Evolutionary conservation across 495 filamentous ascomycete species (phyloP).

Genomic region (Lasiosphaeris hirsuta): DNA sequence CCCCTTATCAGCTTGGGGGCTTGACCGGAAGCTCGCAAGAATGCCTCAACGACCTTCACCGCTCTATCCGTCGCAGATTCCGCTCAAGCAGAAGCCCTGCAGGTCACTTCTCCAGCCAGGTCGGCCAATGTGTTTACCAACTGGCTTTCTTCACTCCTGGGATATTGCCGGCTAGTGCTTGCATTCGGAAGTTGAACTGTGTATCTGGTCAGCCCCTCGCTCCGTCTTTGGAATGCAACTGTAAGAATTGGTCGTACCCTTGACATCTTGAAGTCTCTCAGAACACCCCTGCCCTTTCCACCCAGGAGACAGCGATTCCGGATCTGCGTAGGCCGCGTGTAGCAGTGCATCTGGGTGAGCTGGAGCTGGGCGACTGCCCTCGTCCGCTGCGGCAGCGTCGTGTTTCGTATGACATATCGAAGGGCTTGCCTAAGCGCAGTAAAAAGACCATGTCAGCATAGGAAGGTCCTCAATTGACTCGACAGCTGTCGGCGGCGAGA

Average conservation of each 20-base stretch:
- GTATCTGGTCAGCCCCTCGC: background rate
- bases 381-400: conserved; percentile 71
- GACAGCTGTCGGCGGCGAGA: too few relatives aligned
- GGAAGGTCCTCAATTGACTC: background rate
- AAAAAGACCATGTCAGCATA: background rate
- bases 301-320: conserved; percentile 87
- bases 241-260: conserved; percentile 60
- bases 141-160: conserved; percentile 94
- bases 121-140: conserved; percentile 58
- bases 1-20: background rate
- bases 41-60: too few relatives aligned
- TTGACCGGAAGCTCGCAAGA: too few relatives aligned
- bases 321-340: conserved; percentile 90
- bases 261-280: conserved; percentile 85
- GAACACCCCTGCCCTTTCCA: conserved; percentile 79
- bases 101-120: too few relatives aligned
- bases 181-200: conserved; percentile 87
- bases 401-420: conserved; percentile 91
- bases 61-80: too few relatives aligned
- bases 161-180: conserved; percentile 81
- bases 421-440: conserved; percentile 75
- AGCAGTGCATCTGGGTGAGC: conserved; percentile 89
- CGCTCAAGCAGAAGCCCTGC: too few relatives aligned
- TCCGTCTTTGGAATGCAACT: background rate
- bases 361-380: conserved; percentile 89